Evolutionary conservation across 2,329 filamentous ascomycete species (phyloP), one percentile per base, ranked within the genome.

Genomic region (Alternaria solani): DNA sequence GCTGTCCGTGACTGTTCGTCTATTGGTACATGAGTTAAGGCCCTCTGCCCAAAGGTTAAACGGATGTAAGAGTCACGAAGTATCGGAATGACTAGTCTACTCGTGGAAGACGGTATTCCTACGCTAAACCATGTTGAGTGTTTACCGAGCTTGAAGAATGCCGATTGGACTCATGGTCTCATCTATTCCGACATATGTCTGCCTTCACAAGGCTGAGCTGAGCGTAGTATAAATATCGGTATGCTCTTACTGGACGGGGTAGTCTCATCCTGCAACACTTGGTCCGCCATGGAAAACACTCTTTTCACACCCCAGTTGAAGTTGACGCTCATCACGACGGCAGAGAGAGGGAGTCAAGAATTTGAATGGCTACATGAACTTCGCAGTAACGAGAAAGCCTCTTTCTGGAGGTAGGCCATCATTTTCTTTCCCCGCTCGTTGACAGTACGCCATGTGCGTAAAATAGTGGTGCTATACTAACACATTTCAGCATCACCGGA

Each of bases 361-460:
- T 51, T 78, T n/a, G 65, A 67, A n/a, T 77, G 75, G 75, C 26
- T 76, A n/a, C 74, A 78, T 53, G 62, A 71, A 57, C 16, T 78
- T 14, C 63, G 68, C 23, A 78, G 71, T 44, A 56, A 78, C 52
- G 66, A 73, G 54, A 62, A 74, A 26, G 48, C 67, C 28, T 73
- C 67, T 28, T 68, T 59, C 57, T 78, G 75, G 74, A 78, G 73
- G 76, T 74, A 70, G 59, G 41, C 51, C 8, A 23, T 32, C 11
- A 8, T 14, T n/a, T 11, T 12, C 25, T 39, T 6, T 16, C 12
- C 44, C 38, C 23, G 11, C 4, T 12, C 20, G 7, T 20, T 16
- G 28, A 12, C 4, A 14, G 34, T 36, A 36, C 20, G 11, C 14
- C 32, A 12, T 36, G 46, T 14, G 16, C 38, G 6, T 38, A 36